Evolutionary conservation across 2,329 filamentous ascomycete genomes (phyloP).

Genomic region (Nemania abortiva): DNA sequence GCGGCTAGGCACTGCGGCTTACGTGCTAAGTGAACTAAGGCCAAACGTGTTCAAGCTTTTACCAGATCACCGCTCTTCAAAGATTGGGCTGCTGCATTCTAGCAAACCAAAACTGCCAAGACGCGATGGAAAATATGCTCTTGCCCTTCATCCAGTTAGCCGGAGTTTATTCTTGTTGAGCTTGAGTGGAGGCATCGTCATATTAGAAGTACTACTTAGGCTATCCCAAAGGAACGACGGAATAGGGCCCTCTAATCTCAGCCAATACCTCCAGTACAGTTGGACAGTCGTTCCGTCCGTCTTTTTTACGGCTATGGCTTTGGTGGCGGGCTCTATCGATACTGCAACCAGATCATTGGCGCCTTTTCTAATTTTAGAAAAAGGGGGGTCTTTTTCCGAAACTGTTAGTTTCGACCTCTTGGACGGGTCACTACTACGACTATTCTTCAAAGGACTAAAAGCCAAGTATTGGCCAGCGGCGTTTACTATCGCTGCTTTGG

Average conservation of each 20-base stretch:
- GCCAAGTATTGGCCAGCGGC: neutral
- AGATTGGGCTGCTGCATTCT: neutral
- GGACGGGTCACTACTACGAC: neutral
- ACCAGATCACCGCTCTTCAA: neutral
- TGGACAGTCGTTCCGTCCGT: neutral
- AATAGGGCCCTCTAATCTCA: neutral
- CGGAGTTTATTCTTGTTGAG: neutral
- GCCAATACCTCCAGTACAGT: neutral
- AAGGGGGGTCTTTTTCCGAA: neutral
- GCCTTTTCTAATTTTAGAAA: neutral
- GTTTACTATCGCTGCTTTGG: neutral
- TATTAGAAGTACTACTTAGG: neutral
- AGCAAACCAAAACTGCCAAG: neutral
- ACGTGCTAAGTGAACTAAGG: neutral
- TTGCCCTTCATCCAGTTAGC: neutral
- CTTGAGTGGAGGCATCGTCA: neutral
- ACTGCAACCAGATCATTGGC: neutral
- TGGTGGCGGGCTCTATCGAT: neutral
- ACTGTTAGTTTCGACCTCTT: neutral
- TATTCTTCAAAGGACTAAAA: neutral
- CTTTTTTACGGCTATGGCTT: neutral
- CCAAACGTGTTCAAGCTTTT: neutral
- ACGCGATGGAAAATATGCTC: neutral
- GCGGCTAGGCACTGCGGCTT: neutral
- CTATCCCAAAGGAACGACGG: neutral